A percentile compares a stretch with the other conserved stretches of the same genome.
These are phyloP conservation scores for Xylaria flabelliformis DNA, from an alignment of 495 filamentous ascomycete genomes.

Conservation along the genomic window DNA sequence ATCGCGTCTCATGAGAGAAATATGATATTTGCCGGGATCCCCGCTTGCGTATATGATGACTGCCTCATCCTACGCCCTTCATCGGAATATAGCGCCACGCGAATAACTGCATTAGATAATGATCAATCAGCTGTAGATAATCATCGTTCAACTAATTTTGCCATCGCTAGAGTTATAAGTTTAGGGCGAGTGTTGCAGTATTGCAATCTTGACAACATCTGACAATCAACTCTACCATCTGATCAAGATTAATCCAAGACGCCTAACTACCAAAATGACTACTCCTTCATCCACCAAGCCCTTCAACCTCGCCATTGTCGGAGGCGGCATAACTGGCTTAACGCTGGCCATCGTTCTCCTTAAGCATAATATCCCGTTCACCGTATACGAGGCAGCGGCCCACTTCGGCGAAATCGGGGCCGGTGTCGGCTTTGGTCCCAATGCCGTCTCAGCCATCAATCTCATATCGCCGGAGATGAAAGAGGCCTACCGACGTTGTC, in stretches of 20 bases:
- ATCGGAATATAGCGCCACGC: conserved; percentile 2
- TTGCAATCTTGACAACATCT: background rate
- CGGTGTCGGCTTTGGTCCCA: conserved; percentile 66
- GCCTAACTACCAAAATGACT: background rate
- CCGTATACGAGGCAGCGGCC: conserved; percentile 60
- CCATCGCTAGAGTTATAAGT: background rate
- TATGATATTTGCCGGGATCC: conserved; percentile 19
- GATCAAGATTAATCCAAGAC: background rate
- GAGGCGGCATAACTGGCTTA: conserved; percentile 62
- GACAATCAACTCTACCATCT: background rate
- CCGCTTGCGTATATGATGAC: background rate
- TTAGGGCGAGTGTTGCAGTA: background rate
- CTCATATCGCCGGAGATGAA: conserved; percentile 56
- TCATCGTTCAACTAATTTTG: background rate
- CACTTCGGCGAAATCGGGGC: conserved; percentile 65
- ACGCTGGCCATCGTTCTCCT: conserved; percentile 56
- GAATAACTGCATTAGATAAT: too few relatives aligned
- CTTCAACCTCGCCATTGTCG: conserved; percentile 57
- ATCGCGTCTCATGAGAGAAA: background rate
- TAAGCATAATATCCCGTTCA: conserved; percentile 48
- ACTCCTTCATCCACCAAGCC: conserved; percentile 26
- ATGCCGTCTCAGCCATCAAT: conserved; percentile 62
- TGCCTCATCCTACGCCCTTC: background rate
- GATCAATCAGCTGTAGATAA: background rate
- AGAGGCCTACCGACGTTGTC: conserved; percentile 43